phyloP scores from a whole-genome alignment of 805 yeast species.

The Metschnikowia corniflorae region DNA sequence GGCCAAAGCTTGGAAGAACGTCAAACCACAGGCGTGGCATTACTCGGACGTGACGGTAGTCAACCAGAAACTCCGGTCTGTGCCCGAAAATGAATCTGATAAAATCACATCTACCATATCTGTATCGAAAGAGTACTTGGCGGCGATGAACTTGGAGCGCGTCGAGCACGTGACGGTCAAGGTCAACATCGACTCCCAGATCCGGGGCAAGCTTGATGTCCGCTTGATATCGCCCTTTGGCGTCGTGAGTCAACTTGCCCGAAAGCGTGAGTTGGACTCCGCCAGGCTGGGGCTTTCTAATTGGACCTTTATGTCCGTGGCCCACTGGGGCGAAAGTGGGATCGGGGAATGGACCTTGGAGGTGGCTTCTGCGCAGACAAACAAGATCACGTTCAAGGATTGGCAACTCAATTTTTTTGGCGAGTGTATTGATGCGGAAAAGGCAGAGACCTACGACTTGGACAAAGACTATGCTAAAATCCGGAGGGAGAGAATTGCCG shows the following conservation, averaged over 20 bases:
- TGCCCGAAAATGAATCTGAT: slow-evolving; percentile 14
- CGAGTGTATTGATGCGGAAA: slow-evolving; percentile 59
- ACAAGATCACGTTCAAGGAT: slow-evolving; percentile 41
- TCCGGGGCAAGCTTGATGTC: slow-evolving; percentile 69
- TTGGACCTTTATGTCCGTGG: slow-evolving; percentile 97
- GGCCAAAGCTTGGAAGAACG: slow-evolving; percentile 75
- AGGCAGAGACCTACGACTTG: slow-evolving; percentile 55
- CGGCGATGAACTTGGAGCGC: slow-evolving; percentile 57
- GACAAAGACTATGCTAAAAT: slow-evolving; percentile 45
- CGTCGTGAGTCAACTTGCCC: slow-evolving; percentile 68
- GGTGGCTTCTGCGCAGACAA: slow-evolving; percentile 45
- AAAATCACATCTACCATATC: slow-evolving; percentile 29
- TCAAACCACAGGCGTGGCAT: slow-evolving; percentile 90
- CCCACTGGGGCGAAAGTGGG: slow-evolving; percentile 91
- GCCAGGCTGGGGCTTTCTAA: slow-evolving; percentile 57
- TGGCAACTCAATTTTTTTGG: slow-evolving; percentile 88
- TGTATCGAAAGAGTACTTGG: slow-evolving; percentile 48
- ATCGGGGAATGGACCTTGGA: slow-evolving; percentile 78
- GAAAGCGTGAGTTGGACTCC: slow-evolving; percentile 57
- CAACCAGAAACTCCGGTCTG: slow-evolving; percentile 16
- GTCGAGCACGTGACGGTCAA: slow-evolving; percentile 86
- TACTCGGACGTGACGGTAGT: slow-evolving; percentile 46
- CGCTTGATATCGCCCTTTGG: slow-evolving; percentile 74
- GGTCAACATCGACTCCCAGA: slow-evolving; percentile 60
- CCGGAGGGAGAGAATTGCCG: slow-evolving; percentile 26